phyloP scores from a whole-genome alignment of 2,329 filamentous ascomycete species.

The Calonectria naviculata region DNA sequence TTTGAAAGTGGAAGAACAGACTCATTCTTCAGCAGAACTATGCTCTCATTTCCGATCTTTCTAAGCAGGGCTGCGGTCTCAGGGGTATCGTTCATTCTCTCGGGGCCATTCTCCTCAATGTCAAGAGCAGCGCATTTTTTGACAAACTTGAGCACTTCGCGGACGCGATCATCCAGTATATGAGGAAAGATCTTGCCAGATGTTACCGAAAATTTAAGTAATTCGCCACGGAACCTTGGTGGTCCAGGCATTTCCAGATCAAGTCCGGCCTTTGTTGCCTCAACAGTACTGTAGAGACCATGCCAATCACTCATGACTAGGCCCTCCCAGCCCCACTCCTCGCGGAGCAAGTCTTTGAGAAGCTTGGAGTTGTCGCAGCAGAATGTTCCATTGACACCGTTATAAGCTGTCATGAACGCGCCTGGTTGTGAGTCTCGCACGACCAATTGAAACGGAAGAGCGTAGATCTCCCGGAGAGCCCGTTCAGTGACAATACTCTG shows the following conservation, averaged over 20 bases:
- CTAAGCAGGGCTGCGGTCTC: neutral
- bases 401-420: conserved; percentile 23
- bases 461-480: neutral
- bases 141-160: neutral
- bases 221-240: neutral
- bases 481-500: neutral
- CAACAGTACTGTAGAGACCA: conserved; percentile 41
- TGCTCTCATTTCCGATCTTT: neutral
- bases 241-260: conserved; percentile 43
- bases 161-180: neutral
- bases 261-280: conserved; percentile 39
- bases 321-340: conserved; percentile 21
- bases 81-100: neutral
- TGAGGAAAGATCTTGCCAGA: neutral
- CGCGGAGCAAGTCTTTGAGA: conserved; percentile 34
- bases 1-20: neutral
- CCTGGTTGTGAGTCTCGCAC: neutral
- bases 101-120: neutral
- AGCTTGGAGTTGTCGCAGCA: conserved; percentile 2
- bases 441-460: conserved; percentile 1
- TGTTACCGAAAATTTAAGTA: neutral
- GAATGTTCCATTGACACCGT: conserved; percentile 33
- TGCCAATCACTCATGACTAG: conserved; percentile 48
- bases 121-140: neutral
- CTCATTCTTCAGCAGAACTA: neutral